Evolutionary conservation across 345 rosid species (phyloP).

Genomic region (Citrus mangshanensis): DNA sequence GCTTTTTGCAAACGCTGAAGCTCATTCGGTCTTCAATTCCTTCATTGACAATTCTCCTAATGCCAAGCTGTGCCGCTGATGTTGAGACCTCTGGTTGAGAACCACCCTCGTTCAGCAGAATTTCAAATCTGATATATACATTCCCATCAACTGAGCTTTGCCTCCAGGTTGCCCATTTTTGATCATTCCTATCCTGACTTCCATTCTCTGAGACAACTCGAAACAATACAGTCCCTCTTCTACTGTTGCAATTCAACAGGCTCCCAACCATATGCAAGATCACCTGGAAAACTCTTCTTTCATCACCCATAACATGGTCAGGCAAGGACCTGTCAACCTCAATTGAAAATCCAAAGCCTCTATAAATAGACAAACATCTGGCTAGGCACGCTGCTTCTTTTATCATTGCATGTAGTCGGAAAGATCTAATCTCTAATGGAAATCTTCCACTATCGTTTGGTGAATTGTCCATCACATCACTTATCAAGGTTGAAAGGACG

Average conservation of each 20-base stretch:
- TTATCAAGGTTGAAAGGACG: slow-evolving; percentile 74
- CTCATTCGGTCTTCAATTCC: slow-evolving; percentile 69
- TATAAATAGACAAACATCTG: slow-evolving; percentile 70
- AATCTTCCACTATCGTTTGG: slow-evolving; percentile 60
- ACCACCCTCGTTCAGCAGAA: slow-evolving; percentile 31
- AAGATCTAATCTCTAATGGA: slow-evolving; percentile 54
- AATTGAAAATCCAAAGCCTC: slow-evolving; percentile 55
- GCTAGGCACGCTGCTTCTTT: slow-evolving; percentile 78
- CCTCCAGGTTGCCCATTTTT: slow-evolving; percentile 78
- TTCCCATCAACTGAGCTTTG: slow-evolving; percentile 52
- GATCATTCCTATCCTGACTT: slow-evolving; percentile 64
- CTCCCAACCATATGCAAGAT: slow-evolving; percentile 87
- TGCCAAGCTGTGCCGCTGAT: slow-evolving; percentile 41
- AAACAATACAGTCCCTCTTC: slow-evolving; percentile 47
- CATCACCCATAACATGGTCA: slow-evolving; percentile 75
- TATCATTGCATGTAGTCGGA: slow-evolving; percentile 60
- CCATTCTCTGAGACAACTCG: slow-evolving; percentile 53
- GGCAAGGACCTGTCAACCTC: slow-evolving; percentile 78
- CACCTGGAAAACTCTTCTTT: slow-evolving; percentile 82
- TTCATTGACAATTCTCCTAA: slow-evolving; percentile 41
- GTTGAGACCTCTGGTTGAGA: slow-evolving; percentile 40
- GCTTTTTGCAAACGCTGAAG: slow-evolving; percentile 87
- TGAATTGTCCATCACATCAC: slow-evolving; percentile 81
- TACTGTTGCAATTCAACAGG: slow-evolving; percentile 47
- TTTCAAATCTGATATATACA: slow-evolving; percentile 68